These are phyloP conservation scores for Pisolithus thermaeus DNA, from an alignment of 1,284 basidiomycete species.

Conservation along the genomic window DNA sequence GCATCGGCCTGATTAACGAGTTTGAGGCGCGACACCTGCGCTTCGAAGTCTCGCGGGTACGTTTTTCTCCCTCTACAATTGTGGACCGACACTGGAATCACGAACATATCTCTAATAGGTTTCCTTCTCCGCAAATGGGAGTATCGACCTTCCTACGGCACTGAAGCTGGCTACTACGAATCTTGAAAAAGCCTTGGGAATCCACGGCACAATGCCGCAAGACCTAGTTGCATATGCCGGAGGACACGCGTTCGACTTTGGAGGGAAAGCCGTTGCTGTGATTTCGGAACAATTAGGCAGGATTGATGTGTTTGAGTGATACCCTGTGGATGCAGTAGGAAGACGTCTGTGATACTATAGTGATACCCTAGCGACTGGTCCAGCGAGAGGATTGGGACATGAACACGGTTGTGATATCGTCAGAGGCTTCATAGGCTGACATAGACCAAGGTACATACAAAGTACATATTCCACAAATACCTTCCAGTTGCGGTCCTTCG, in stretches of 20 bases:
- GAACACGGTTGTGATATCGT: too few species aligned
- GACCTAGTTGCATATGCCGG: slow-evolving; percentile 54
- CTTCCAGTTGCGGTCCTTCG: too few species aligned
- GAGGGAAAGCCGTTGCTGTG: slow-evolving; percentile 43
- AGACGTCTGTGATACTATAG: background rate
- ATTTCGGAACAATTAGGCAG: slow-evolving; percentile 17
- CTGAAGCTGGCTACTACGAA: slow-evolving; percentile 42
- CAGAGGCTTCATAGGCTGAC: too few species aligned
- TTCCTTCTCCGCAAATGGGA: slow-evolving; percentile 31
- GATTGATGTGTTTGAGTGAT: slow-evolving; percentile 16
- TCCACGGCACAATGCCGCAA: slow-evolving; percentile 13
- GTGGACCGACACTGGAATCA: background rate
- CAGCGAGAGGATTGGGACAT: too few species aligned
- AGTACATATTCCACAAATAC: background rate
- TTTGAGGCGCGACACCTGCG: slow-evolving; percentile 67
- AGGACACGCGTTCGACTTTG: slow-evolving; percentile 40
- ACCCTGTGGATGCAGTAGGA: background rate
- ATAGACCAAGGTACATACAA: background rate
- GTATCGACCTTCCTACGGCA: slow-evolving; percentile 35
- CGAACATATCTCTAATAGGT: slow-evolving; percentile 1
- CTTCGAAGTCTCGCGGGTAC: slow-evolving; percentile 52
- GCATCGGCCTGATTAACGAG: slow-evolving; percentile 56
- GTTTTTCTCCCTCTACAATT: background rate
- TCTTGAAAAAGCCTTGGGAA: slow-evolving; percentile 51
- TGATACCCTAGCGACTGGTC: too few species aligned